A percentile compares a stretch with the other conserved stretches of the same genome.
These are phyloP conservation scores for Halophytophthora polymorphica DNA, from an alignment of 352 stramenopile genomes.

Conservation along the genomic window DNA sequence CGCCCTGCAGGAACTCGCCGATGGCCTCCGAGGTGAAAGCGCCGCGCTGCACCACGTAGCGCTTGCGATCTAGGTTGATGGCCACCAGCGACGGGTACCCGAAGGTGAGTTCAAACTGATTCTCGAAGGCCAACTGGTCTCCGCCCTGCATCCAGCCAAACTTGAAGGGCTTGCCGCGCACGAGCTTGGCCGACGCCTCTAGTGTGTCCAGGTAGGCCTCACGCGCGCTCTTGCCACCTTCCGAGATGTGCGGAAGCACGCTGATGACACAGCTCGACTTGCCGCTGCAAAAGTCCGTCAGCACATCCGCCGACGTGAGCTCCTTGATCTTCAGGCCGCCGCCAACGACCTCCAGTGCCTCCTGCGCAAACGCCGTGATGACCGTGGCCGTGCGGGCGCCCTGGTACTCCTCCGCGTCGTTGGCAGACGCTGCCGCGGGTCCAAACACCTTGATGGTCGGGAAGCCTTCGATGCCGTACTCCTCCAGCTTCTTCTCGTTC, in stretches of 20 bases:
- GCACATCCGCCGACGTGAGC: slow-evolving; percentile 50
- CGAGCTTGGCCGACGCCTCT: slow-evolving; percentile 76
- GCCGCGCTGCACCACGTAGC: slow-evolving; percentile 77
- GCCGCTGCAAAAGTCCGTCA: slow-evolving; percentile 83
- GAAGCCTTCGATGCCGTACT: slow-evolving; percentile 92
- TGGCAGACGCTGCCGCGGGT: slow-evolving; percentile 47
- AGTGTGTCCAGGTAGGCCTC: slow-evolving; percentile 85
- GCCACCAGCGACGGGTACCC: slow-evolving; percentile 89
- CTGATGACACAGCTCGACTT: slow-evolving; percentile 90
- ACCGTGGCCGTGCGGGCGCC: slow-evolving; percentile 78
- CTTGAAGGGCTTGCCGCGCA: slow-evolving; percentile 88
- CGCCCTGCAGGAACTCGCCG: slow-evolving; percentile 61
- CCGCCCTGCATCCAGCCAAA: slow-evolving; percentile 91
- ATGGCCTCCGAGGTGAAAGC: slow-evolving; percentile 71
- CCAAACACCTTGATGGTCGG: slow-evolving; percentile 95
- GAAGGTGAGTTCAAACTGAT: slow-evolving; percentile 87
- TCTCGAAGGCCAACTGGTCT: slow-evolving; percentile 83
- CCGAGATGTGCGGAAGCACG: slow-evolving; percentile 87
- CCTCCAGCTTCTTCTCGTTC: slow-evolving; percentile 85
- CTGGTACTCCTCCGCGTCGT: slow-evolving; percentile 82
- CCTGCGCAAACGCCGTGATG: slow-evolving; percentile 78
- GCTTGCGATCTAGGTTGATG: slow-evolving; percentile 84
- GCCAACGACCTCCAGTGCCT: slow-evolving; percentile 67
- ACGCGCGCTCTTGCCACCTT: slow-evolving; percentile 80
- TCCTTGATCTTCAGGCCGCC: slow-evolving; percentile 81